Base-by-base conservation (phyloP, 2,329 filamentous ascomycete genomes). In the Rhinocladiella mackenziei region DNA sequence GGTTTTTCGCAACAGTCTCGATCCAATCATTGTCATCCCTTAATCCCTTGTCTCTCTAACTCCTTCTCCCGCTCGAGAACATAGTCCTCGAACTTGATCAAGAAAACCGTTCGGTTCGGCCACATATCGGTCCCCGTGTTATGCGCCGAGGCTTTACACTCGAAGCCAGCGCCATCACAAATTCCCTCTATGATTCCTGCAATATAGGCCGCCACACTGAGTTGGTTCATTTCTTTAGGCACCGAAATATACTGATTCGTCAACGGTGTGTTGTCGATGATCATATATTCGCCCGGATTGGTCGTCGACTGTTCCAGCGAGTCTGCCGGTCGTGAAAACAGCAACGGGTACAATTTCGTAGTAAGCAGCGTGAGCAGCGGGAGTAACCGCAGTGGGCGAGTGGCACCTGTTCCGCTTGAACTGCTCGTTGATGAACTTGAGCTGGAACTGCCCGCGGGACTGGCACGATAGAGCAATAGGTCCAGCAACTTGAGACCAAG, bases 261-360 rank as follows among this genome's bases (percentile, higher is more conserved):
- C 38, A 97, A 75, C 15, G 92, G 92, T 64, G 97, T 92, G 68
- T 98, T 97, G 70, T 98, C 92, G 59, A 89, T 87, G 59, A 98
- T 92, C 91, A 98, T 97, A 74, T 97, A 98, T 72, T 97, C 91
- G 58, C 92, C 88, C 6, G 87, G 83, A 39, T 89, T 91, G 59
- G 86, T 83, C 41, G 81, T 81, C 47, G 82, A 87, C 69, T 92
- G 89, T 70, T 98, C 92, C 46, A 98, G 81, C 13, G 88, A 85
- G 69, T 97, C 91, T 19, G 92, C 92, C 43, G 89, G 83, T 1
- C 91, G 84, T 26, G 80, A 82, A 66, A 98, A 98, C 36, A 98
- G 84, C 66, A 94, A 86, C 56, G 84, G 81, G 86, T 91, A 98
- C 43, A 96, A 76, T 43, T 84, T 84, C 51, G 89, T 88, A 64